Evolutionary conservation across 208 protist genomes (phyloP).

Genomic region (Chromosphaera perkinsii): DNA sequence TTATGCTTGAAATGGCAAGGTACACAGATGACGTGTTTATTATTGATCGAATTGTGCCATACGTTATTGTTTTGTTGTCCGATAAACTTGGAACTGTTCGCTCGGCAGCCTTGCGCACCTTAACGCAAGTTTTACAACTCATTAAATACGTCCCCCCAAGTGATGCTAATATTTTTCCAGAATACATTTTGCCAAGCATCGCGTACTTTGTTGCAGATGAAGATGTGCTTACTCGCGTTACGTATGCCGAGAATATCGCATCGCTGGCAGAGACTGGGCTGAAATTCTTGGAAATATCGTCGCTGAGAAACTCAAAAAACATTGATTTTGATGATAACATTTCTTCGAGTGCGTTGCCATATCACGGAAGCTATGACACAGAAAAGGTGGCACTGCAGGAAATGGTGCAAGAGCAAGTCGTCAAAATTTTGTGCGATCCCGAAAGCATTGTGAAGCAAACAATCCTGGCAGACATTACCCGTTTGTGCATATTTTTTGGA

Average conservation of each 20-base stretch:
- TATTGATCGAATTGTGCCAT: slow-evolving; percentile 1
- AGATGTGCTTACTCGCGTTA: slow-evolving; percentile 18
- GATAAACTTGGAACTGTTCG: not conserved
- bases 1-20: not conserved
- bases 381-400: slow-evolving; percentile 1
- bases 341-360: too few species aligned
- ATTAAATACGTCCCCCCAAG: not conserved
- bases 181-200: slow-evolving; percentile 21
- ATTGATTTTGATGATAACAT: too few species aligned
- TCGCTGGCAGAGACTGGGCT: slow-evolving; percentile 16
- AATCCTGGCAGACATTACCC: slow-evolving; percentile 11
- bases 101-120: slow-evolving; percentile 13
- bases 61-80: not conserved
- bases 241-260: slow-evolving; percentile 17
- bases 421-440: slow-evolving; percentile 11
- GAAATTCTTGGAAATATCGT: slow-evolving; percentile 13
- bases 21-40: not conserved
- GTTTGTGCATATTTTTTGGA: slow-evolving; percentile 23
- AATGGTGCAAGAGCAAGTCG: not conserved
- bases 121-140: slow-evolving; percentile 1
- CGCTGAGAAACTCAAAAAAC: too few species aligned
- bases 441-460: not conserved
- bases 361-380: slow-evolving; percentile 4
- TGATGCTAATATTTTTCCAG: slow-evolving; percentile 24
- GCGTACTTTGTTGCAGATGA: slow-evolving; percentile 11